Conservation (phyloP, 2,329 filamentous ascomycete species). For the Penicillium concentricum region DNA sequence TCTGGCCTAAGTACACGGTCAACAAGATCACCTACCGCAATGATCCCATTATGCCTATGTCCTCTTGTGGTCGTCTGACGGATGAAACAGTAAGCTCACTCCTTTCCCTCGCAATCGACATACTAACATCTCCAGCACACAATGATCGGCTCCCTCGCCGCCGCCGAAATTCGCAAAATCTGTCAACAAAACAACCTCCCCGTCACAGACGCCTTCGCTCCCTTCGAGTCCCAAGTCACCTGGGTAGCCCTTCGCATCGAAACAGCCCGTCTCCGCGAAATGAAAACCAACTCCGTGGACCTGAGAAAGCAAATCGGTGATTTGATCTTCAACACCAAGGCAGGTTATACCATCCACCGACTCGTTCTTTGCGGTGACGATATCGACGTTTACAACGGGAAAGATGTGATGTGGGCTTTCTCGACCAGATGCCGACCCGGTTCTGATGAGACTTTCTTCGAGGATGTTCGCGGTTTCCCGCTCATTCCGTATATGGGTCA, state of each 20-base stretch:
- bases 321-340: conserved; percentile 44
- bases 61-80: conserved; percentile 41
- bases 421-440: conserved; percentile 49
- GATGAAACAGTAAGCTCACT: conserved; percentile 42
- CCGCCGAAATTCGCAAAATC: conserved; percentile 44
- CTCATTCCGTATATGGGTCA: conserved; percentile 52
- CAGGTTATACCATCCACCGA: conserved; percentile 45
- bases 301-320: conserved; percentile 31
- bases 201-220: conserved; percentile 46
- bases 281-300: conserved; percentile 44
- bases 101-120: too few relatives aligned
- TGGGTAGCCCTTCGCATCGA: conserved; percentile 58
- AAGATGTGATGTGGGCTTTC: conserved; percentile 53
- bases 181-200: conserved; percentile 42
- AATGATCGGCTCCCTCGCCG: conserved; percentile 44
- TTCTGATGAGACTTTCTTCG: conserved; percentile 46
- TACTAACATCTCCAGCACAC: too few relatives aligned
- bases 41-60: conserved; percentile 51
- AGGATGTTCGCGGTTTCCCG: conserved; percentile 47
- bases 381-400: conserved; percentile 48
- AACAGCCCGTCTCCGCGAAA: conserved; percentile 54
- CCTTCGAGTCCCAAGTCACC: conserved; percentile 49
- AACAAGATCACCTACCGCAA: conserved; percentile 51
- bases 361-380: conserved; percentile 51
- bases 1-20: conserved; percentile 45